phyloP scores from a whole-genome alignment of 192 early-diverging fungal genomes.

The Funneliformis geosporum region DNA sequence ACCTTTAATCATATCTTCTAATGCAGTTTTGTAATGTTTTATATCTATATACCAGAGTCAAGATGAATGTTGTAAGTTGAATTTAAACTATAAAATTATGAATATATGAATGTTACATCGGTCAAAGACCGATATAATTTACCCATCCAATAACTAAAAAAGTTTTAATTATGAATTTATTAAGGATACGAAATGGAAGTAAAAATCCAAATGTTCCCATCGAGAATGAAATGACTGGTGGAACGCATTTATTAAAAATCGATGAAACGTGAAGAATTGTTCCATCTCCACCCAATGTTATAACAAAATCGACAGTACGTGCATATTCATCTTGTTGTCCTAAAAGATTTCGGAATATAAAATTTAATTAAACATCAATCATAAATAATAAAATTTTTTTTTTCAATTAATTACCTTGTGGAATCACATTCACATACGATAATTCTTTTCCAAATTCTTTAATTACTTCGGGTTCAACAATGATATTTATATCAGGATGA shows the following conservation, averaged over 20 bases:
- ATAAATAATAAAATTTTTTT: too few relatives aligned
- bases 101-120: too few relatives aligned
- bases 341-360: conserved; percentile 22
- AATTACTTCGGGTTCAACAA: conserved; percentile 69
- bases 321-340: conserved; percentile 60
- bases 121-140: neutral
- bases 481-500: conserved; percentile 67
- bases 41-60: conserved; percentile 55
- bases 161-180: neutral
- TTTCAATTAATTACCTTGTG: conserved; percentile 41
- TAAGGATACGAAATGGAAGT: conserved; percentile 72
- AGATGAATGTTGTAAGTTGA: too few relatives aligned
- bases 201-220: conserved; percentile 91
- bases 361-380: neutral
- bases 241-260: conserved; percentile 71
- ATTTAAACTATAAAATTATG: too few relatives aligned
- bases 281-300: conserved; percentile 94
- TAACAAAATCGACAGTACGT: conserved; percentile 75
- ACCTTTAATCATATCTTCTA: conserved; percentile 65
- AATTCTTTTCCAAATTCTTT: conserved; percentile 52
- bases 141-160: neutral
- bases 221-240: conserved; percentile 92
- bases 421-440: conserved; percentile 58
- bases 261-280: conserved; percentile 87
- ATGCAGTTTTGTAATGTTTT: conserved; percentile 56